A percentile compares a stretch with the other conserved stretches of the same genome.
Conservation (phyloP, 140 eudicot genomes). For the Oenanthe javanica region DNA sequence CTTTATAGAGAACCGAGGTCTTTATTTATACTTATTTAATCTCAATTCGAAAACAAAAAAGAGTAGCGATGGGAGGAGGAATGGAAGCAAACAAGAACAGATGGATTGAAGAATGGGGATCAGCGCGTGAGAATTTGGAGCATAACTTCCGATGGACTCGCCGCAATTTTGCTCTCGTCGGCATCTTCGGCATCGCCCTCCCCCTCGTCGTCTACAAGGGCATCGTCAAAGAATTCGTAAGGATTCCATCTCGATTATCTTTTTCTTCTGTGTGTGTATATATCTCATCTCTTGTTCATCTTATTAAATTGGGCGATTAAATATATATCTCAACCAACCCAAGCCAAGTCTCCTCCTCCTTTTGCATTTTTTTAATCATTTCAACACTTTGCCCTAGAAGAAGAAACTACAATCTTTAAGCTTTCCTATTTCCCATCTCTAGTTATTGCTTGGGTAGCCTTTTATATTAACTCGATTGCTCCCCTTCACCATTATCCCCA, state of each 20-base stretch:
- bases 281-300: not conserved
- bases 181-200: slow-evolving; percentile 79
- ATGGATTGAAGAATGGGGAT: slow-evolving; percentile 78
- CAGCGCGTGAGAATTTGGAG: slow-evolving; percentile 84
- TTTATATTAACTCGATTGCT: not conserved
- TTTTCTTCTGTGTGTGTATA: not conserved
- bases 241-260: slow-evolving; percentile 7
- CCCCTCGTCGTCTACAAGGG: slow-evolving; percentile 82
- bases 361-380: no score
- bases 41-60: no score
- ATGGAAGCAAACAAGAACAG: slow-evolving; percentile 88
- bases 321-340: no score
- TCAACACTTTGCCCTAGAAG: no score
- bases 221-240: slow-evolving; percentile 79
- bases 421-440: not conserved
- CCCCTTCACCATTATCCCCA: not conserved
- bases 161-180: slow-evolving; percentile 84
- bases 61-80: slow-evolving; percentile 71
- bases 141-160: slow-evolving; percentile 91
- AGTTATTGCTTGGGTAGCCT: not conserved
- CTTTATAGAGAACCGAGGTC: no score
- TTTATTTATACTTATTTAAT: no score
- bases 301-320: no score
- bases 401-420: not conserved
- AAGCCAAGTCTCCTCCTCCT: no score